Percentiles rank a stretch among this genome's conserved stretches.
phyloP scores from a whole-genome alignment of 2,329 filamentous ascomycete genomes.

The Aspergillus pseudonomiae region DNA sequence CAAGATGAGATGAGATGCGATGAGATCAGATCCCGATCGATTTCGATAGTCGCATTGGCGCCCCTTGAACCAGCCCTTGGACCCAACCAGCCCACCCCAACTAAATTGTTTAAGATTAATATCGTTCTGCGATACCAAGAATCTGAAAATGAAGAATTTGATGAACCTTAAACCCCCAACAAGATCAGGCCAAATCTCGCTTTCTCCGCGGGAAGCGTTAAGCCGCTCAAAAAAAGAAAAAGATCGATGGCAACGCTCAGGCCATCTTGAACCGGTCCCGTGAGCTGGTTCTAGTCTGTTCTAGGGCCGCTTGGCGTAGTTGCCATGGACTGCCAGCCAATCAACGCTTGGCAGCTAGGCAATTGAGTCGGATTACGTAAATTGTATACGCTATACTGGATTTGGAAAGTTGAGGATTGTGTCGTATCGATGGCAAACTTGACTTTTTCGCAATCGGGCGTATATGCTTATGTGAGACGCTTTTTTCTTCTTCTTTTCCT shows the following conservation, averaged over 20 bases:
- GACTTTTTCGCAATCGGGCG: not conserved
- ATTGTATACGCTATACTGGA: conserved; percentile 6
- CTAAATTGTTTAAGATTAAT: not conserved
- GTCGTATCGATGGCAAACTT: not conserved
- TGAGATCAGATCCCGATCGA: conserved; percentile 11
- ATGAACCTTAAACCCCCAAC: not conserved
- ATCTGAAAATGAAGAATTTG: not conserved
- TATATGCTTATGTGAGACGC: not conserved
- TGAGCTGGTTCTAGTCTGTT: conserved; percentile 18
- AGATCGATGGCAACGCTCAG: not conserved
- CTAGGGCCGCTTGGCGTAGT: conserved; percentile 7
- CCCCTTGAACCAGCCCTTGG: not conserved
- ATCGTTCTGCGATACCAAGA: not conserved
- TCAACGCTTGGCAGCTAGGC: not conserved
- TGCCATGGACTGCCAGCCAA: not conserved
- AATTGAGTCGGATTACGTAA: not conserved
- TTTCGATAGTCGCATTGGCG: not conserved
- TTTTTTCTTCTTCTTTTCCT: not conserved
- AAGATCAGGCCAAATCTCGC: not conserved
- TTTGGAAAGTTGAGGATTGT: not conserved
- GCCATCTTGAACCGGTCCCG: conserved; percentile 8
- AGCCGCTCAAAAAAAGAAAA: not conserved
- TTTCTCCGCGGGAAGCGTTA: not conserved
- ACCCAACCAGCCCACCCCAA: not conserved
- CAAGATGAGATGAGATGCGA: conserved; percentile 12